Base-by-base conservation (phyloP, 2,329 filamentous ascomycete species). In the Fusarium subglutinans region DNA sequence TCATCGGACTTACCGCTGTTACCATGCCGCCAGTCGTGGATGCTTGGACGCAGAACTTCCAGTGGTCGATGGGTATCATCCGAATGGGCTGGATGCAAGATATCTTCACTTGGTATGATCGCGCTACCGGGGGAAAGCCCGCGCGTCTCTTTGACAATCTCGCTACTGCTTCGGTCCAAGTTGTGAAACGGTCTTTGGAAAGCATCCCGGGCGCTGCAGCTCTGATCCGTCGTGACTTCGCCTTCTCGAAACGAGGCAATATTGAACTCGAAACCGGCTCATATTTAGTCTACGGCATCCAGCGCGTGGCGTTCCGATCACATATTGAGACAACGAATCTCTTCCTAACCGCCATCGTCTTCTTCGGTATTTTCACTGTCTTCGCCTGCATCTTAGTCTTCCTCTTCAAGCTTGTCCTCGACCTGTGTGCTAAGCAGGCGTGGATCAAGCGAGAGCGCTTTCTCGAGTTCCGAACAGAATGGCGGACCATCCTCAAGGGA, bases 31-130 rank as follows among this genome's bases (percentile, higher is more conserved):
- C 96, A 0, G 93, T 98, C 68, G 96, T 97, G 59, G 89, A 93
- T 79, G 89, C 95, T 0, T 98, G 96, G 96, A 98, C 95, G 3
- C 95, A 98, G 84, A 96, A 98, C 84, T 98, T 98, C 85, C 93
- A 97, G 81, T 98, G 96, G 96, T 96, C 93, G 79, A 96, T 98
- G 94, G 96, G 96, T 77, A 95, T 98, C 79, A 97, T 98, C 78
- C 89, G 90, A 54, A 87, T 98, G 44, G 87, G 86, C 20, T 98
- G 97, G 82, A 89, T 98, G 84, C 94, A 98, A 84, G 87, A 87
- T 47, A 92, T 98, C 80, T 93, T 94, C 70, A 97, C 95, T 28
- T 98, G 96, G 96, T 98, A 98, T 82, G 95, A 98, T 84, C 93
- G 95, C 59, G 90, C 96, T 6, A 98, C 96, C 4, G 96, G 96